A percentile compares a stretch with the other conserved stretches of the same genome.
These are phyloP conservation scores for Wickerhamomyces bisporus DNA, from an alignment of 805 yeast species.

Conservation along the genomic window DNA sequence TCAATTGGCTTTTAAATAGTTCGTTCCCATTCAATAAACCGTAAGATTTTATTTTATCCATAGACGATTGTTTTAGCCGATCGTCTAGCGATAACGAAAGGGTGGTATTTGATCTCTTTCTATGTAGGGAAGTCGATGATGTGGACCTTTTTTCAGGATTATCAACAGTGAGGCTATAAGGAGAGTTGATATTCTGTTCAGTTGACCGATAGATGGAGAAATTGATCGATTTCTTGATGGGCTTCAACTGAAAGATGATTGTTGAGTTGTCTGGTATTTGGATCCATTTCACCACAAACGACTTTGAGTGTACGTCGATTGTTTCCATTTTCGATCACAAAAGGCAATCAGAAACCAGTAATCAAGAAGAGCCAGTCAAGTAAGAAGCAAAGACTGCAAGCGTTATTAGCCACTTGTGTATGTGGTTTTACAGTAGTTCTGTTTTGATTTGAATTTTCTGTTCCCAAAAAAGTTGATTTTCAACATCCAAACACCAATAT, in stretches of 20 bases:
- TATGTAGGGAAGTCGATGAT: constrained; percentile 20
- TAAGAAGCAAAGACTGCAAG: too few relatives aligned
- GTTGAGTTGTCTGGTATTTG: constrained; percentile 61
- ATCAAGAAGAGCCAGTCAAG: too few relatives aligned
- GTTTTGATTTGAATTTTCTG: too few relatives aligned
- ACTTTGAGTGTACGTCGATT: constrained; percentile 83
- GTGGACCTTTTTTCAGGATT: constrained; percentile 3
- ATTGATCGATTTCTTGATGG: constrained; percentile 58
- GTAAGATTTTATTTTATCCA: constrained; percentile 46
- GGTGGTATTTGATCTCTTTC: constrained; percentile 31
- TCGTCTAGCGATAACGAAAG: constrained; percentile 47
- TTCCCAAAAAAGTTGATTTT: too few relatives aligned
- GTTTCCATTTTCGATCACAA: constrained; percentile 58
- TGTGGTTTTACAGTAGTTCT: too few relatives aligned
- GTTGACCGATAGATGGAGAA: constrained; percentile 30
- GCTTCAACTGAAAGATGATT: constrained; percentile 78
- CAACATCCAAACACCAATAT: too few relatives aligned
- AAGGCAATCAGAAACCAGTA: too few relatives aligned
- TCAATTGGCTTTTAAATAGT: constrained; percentile 54
- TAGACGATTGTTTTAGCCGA: constrained; percentile 48
- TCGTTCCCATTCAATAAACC: constrained; percentile 59
- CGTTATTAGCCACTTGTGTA: too few relatives aligned
- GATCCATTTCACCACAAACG: constrained; percentile 90
- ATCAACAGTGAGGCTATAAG: constrained; percentile 1
- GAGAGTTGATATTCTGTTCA: constrained; percentile 4